Percentiles rank a stretch among this genome's conserved stretches.
phyloP scores from a whole-genome alignment of 2,329 filamentous ascomycete genomes.

The Clonostachys sp. region DNA sequence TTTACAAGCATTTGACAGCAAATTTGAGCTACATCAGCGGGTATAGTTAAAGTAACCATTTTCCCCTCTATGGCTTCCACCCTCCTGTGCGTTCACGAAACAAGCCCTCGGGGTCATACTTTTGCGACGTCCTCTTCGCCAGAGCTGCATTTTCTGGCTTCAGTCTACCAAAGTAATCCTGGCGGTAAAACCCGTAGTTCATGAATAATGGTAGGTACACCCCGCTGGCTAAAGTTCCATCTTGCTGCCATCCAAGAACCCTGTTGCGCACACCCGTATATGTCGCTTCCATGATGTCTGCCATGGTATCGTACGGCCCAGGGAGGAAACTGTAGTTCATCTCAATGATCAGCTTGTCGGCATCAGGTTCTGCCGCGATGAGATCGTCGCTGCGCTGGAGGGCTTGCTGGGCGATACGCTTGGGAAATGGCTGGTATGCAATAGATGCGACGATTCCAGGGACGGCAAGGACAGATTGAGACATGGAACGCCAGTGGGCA shows the following conservation, averaged over 20 bases:
- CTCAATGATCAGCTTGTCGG: conserved; percentile 35
- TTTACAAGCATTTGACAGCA: too few species aligned
- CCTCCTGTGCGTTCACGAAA: conserved; percentile 30
- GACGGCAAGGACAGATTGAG: not conserved
- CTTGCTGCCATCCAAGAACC: conserved; percentile 15
- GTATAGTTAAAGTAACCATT: too few species aligned
- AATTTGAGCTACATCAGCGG: too few species aligned
- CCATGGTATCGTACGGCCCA: conserved; percentile 14
- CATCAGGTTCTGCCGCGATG: conserved; percentile 27
- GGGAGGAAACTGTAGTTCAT: conserved; percentile 31
- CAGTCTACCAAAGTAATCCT: conserved; percentile 36
- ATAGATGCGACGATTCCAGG: conserved; percentile 18
- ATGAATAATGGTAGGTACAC: conserved; percentile 33
- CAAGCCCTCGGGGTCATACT: conserved; percentile 29
- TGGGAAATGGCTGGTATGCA: conserved; percentile 32
- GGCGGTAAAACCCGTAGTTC: conserved; percentile 33
- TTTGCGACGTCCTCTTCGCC: conserved; percentile 21
- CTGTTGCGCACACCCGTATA: conserved; percentile 3
- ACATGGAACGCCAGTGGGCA: conserved; percentile 19
- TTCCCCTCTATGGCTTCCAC: conserved; percentile 21
- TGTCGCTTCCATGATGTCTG: not conserved
- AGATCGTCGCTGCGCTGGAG: conserved; percentile 26
- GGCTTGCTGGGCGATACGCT: conserved; percentile 21
- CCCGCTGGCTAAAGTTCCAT: conserved; percentile 20
- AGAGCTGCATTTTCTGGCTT: conserved; percentile 23